Percentiles rank a stretch among this genome's conserved stretches.
These are phyloP conservation scores for Lactarius psammicola DNA, from an alignment of 768 basidiomycete species.

Conservation along the genomic window DNA sequence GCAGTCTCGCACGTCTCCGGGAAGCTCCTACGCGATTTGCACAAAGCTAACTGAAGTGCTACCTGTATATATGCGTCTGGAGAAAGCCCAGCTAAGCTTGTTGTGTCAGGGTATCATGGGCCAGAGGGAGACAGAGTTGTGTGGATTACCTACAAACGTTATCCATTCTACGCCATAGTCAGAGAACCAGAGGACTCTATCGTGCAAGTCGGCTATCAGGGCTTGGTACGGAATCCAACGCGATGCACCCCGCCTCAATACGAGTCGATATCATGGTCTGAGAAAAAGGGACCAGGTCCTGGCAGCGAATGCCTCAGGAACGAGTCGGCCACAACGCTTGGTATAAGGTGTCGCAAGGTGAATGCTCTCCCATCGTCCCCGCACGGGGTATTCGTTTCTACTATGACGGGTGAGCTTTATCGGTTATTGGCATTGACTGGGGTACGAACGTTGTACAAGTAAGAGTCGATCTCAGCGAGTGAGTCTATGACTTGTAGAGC, in stretches of 20 bases:
- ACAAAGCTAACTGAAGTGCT: constrained; percentile 89
- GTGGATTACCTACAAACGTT: constrained; percentile 55
- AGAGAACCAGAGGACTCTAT: constrained; percentile 75
- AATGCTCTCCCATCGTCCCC: too few relatives aligned
- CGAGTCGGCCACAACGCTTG: too few relatives aligned
- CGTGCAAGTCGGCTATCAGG: constrained; percentile 77
- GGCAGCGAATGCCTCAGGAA: too few relatives aligned
- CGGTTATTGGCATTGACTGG: constrained; percentile 71
- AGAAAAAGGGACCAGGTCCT: too few relatives aligned
- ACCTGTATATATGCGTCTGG: constrained; percentile 91
- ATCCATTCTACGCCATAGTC: constrained; percentile 89
- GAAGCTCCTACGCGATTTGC: constrained; percentile 69
- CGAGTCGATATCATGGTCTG: too few relatives aligned
- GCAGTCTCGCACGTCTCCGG: constrained; percentile 93
- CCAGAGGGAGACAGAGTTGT: not conserved
- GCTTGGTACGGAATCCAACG: too few relatives aligned
- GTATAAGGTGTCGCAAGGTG: too few relatives aligned
- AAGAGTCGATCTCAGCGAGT: constrained; percentile 55
- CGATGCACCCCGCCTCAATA: too few relatives aligned
- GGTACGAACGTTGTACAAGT: constrained; percentile 69
- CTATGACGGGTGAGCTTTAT: too few relatives aligned
- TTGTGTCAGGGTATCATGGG: not conserved
- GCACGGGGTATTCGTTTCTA: too few relatives aligned
- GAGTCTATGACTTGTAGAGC: constrained; percentile 24
- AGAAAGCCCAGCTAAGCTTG: constrained; percentile 45